Evolutionary conservation across 2,329 filamentous ascomycete genomes (phyloP).

Genomic region (Penicillium sp.): DNA sequence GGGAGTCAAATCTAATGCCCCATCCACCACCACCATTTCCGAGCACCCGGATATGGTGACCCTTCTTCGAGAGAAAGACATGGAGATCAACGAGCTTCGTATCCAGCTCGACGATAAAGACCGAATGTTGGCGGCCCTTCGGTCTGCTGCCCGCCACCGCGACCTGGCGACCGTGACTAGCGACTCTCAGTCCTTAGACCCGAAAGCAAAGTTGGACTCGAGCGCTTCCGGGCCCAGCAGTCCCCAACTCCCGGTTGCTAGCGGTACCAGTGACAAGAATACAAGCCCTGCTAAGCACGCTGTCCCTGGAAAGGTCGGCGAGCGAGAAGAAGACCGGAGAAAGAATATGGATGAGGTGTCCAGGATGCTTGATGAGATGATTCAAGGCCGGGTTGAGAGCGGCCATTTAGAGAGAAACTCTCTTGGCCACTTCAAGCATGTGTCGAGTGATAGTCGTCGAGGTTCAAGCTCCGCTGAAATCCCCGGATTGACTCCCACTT

Average conservation of each 20-base stretch:
- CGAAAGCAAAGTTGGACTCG: conserved; percentile 30
- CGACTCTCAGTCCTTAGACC: conserved; percentile 37
- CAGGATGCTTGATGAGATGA: conserved; percentile 93
- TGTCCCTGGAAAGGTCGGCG: conserved; percentile 32
- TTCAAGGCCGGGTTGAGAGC: conserved; percentile 79
- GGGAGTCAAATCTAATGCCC: conserved; percentile 58
- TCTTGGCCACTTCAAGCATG: conserved; percentile 64
- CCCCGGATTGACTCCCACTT: conserved; percentile 29
- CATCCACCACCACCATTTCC: conserved; percentile 65
- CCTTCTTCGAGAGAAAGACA: conserved; percentile 82
- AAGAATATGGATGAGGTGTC: conserved; percentile 90
- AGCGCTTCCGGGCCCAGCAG: conserved; percentile 34
- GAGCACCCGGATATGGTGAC: conserved; percentile 76
- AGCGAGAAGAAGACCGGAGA: conserved; percentile 48
- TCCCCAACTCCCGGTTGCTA: conserved; percentile 1
- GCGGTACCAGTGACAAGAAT: conserved; percentile 23
- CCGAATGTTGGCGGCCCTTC: conserved; percentile 83
- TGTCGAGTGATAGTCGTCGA: conserved; percentile 49
- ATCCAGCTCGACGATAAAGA: conserved; percentile 92
- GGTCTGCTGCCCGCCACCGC: conserved; percentile 80
- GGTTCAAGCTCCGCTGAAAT: conserved; percentile 31
- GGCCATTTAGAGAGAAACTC: conserved; percentile 69
- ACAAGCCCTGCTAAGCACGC: conserved; percentile 33
- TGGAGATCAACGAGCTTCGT: conserved; percentile 88
- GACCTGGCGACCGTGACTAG: conserved; percentile 70